These are phyloP conservation scores for Heteromeles arbutifolia DNA, from an alignment of 306 rosid species.

Conservation along the genomic window DNA sequence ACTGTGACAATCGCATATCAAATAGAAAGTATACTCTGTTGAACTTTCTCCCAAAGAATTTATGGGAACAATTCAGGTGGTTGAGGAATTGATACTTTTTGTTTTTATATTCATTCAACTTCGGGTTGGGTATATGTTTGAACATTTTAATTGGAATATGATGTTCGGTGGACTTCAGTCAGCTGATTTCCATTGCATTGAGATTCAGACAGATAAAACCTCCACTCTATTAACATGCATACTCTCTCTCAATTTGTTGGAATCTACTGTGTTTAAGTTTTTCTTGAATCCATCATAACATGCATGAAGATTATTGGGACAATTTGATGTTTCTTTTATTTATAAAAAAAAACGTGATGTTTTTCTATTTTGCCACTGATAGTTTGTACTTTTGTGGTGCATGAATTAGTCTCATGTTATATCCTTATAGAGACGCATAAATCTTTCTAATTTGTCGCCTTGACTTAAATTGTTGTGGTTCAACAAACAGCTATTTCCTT, in stretches of 20 bases:
- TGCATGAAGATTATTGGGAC: background rate
- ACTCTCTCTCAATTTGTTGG: background rate
- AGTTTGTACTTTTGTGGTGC: background rate
- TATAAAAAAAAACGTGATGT: background rate
- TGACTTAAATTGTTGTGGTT: background rate
- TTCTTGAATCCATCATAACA: background rate
- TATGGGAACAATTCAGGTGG: conserved; percentile 98
- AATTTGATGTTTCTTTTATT: background rate
- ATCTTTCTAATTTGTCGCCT: background rate
- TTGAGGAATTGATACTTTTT: conserved; percentile 15
- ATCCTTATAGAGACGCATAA: background rate
- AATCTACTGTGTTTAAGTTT: background rate
- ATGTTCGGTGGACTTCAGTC: background rate
- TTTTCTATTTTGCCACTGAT: background rate
- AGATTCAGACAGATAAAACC: background rate
- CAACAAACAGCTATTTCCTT: background rate
- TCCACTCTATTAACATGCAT: background rate
- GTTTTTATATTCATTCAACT: conserved; percentile 5
- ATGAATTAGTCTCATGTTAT: background rate
- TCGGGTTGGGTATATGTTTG: background rate
- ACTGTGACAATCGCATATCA: conserved; percentile 81
- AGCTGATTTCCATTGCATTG: background rate
- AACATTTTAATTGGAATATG: background rate
- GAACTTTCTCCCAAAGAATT: conserved; percentile 90
- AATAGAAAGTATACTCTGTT: conserved; percentile 77